These are phyloP conservation scores for Pelargonium myrrhifolium DNA, from an alignment of 441 rosid species.

Conservation along the genomic window DNA sequence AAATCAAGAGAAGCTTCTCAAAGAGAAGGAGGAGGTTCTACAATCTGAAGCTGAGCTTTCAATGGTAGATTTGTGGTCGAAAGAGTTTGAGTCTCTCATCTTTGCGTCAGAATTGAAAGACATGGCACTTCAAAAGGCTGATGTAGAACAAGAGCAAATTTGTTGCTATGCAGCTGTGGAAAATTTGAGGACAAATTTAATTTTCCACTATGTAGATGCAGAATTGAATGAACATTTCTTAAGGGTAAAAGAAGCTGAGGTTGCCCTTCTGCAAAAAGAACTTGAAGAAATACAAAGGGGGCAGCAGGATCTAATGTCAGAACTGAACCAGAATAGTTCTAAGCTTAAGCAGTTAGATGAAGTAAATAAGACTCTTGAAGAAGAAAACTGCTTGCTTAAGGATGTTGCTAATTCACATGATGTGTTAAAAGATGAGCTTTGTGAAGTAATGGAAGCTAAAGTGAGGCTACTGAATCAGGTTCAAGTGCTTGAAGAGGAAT, in stretches of 20 bases:
- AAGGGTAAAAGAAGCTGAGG: constrained; percentile 34
- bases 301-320: constrained; percentile 19
- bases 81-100: constrained; percentile 64
- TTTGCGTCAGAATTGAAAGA: constrained; percentile 48
- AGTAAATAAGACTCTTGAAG: constrained; percentile 19
- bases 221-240: constrained; percentile 44
- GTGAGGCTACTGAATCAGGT: constrained; percentile 26
- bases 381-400: constrained; percentile 20
- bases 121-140: constrained; percentile 32
- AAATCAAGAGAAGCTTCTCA: constrained; percentile 51
- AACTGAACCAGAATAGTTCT: constrained; percentile 17
- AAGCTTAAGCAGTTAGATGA: constrained; percentile 21
- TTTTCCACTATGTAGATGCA: constrained; percentile 44
- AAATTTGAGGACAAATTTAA: constrained; percentile 41
- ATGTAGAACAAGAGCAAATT: constrained; percentile 30
- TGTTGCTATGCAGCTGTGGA: constrained; percentile 35
- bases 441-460: constrained; percentile 25
- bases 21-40: constrained; percentile 41
- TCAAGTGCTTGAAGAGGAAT: constrained; percentile 35
- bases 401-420: constrained; percentile 23
- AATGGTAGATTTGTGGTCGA: constrained; percentile 43
- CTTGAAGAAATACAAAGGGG: constrained; percentile 26
- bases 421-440: constrained; percentile 28
- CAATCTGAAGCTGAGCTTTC: constrained; percentile 55
- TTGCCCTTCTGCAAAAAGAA: constrained; percentile 26